Conservation (phyloP, 2,329 filamentous ascomycete species). For the Albophoma yamanashiensis region DNA sequence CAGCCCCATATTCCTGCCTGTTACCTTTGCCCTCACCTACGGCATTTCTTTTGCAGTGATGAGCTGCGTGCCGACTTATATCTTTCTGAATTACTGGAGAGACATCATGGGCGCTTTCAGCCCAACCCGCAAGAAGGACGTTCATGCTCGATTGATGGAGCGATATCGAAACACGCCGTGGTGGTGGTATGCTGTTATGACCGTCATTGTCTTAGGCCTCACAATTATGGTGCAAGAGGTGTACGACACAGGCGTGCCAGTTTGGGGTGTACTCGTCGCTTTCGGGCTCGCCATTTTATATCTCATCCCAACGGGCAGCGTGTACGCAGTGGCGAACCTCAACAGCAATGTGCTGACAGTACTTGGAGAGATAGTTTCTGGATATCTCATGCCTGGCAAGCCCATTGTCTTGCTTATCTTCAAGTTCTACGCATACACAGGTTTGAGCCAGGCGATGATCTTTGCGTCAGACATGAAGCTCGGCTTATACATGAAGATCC, state of each 20-base stretch:
- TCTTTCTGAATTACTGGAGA: constrained; percentile 24
- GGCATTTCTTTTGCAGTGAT: constrained; percentile 36
- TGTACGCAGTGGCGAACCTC: not conserved
- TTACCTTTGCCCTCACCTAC: constrained; percentile 32
- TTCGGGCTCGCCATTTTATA: not conserved
- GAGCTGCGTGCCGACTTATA: constrained; percentile 29
- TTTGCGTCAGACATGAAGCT: not conserved
- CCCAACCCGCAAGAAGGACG: constrained; percentile 27
- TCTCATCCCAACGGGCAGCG: not conserved
- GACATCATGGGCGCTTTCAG: constrained; percentile 33
- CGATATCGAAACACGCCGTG: constrained; percentile 24
- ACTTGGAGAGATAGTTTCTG: not conserved
- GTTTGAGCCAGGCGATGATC: not conserved
- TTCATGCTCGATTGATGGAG: constrained; percentile 23
- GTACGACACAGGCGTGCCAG: not conserved
- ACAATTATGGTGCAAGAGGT: not conserved
- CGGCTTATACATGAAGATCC: not conserved
- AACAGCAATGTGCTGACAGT: not conserved
- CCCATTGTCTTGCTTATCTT: not conserved
- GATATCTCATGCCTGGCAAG: not conserved
- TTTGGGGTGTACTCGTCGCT: not conserved
- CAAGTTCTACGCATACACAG: not conserved
- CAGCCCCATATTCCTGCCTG: constrained; percentile 41
- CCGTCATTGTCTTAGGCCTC: not conserved
- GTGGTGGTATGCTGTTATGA: constrained; percentile 26